A percentile compares a stretch with the other conserved stretches of the same genome.
Conservation (phyloP, 2,329 filamentous ascomycete species). For the Zalaria obscura region DNA sequence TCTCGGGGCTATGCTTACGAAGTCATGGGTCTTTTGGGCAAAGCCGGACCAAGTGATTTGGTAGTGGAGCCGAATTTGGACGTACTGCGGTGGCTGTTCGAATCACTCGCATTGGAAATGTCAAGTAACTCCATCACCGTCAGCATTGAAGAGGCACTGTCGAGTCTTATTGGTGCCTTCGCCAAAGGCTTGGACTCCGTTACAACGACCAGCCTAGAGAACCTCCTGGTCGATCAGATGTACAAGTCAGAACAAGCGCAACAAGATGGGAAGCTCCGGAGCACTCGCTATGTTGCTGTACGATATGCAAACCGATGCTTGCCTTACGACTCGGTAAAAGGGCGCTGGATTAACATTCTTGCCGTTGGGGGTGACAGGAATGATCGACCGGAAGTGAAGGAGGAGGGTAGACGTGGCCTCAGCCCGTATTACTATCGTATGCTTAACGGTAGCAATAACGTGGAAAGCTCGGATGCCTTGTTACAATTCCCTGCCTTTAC, state of each 20-base stretch:
- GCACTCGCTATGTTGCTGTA: constrained; percentile 66
- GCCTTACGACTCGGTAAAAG: constrained; percentile 62
- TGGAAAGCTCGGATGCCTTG: constrained; percentile 12
- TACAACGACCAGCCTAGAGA: constrained; percentile 30
- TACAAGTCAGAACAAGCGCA: constrained; percentile 16
- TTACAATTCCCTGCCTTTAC: constrained; percentile 28
- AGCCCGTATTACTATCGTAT: constrained; percentile 63
- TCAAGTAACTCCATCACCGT: constrained; percentile 61
- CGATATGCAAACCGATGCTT: constrained; percentile 86
- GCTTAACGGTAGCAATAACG: constrained; percentile 32
- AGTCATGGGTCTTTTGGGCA: constrained; percentile 69
- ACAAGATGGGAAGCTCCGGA: constrained; percentile 30
- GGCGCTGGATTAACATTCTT: constrained; percentile 77
- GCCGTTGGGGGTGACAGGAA: constrained; percentile 53
- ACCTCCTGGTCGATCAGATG: constrained; percentile 50
- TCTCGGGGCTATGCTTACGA: constrained; percentile 78
- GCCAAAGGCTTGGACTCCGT: constrained; percentile 27
- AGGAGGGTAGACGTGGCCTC: constrained; percentile 80
- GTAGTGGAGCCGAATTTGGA: constrained; percentile 37
- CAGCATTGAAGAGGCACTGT: constrained; percentile 79
- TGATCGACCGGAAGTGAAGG: constrained; percentile 68
- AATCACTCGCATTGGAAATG: constrained; percentile 66
- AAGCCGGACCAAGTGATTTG: constrained; percentile 46
- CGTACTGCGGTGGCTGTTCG: constrained; percentile 65
- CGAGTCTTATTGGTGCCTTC: constrained; percentile 55